Evolutionary conservation across 148 eudicot genomes (phyloP), one percentile per base, ranked within the genome.

Genomic region (Rhododendron mucronatum): DNA sequence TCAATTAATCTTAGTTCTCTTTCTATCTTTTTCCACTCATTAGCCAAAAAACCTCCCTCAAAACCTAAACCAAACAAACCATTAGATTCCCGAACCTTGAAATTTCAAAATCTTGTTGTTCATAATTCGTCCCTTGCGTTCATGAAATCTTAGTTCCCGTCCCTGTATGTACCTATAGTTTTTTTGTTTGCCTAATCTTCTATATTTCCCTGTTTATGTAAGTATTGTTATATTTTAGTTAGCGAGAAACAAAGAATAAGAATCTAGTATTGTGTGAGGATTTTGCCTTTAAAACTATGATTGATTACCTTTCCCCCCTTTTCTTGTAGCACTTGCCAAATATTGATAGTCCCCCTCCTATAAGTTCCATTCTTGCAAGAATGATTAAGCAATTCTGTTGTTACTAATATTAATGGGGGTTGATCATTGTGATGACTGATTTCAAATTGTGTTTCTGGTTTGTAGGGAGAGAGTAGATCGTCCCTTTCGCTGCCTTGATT

Each of bases 401-500:
- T 47, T 39, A 37, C 69, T 44, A 71, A 37, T n/a, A 16, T 74
- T 20, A 51, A 67, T 28, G 5, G 10, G 13, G n/a, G 12, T 67
- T 14, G 37, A 67, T 71, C 28, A 71, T 75, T 35, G 11, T 67
- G 28, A 69, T 67, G 11, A 28, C 45, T 71, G 75, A 83, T 67
- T 44, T 4, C 20, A 48, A 45, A 20, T 69, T 12, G 23, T 55
- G 73, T 33, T 80, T 59, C 35, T 88, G 82, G 47, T 81, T 84
- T 88, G 82, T 85, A 96, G 98, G 95, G 98, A 93, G 90, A 94
- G 91, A 93, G 89, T 89, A 59, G 94, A 96, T 75, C 93, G 96
- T 30, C 96, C 98, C 37, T 96, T 96, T 85, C 98, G 96, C 65
- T 96, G 96, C 84, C 98, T 96, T 82, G 95, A 92, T 74, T 88